Conservation (phyloP, 2,329 filamentous ascomycete genomes). For the Sporothrix schenckii region DNA sequence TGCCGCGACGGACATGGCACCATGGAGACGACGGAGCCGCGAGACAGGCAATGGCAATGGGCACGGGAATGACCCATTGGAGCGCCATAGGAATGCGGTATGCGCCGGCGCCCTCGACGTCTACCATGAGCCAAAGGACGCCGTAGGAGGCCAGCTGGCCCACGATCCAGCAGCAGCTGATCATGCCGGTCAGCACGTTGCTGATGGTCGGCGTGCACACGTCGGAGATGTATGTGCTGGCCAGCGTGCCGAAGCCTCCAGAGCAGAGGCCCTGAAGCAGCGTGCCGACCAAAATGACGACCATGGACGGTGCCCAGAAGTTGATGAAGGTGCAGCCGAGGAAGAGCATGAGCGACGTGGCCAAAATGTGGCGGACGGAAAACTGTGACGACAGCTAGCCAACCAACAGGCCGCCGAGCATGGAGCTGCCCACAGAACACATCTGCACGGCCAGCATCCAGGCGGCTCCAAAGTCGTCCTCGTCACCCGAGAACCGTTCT, state of each 20-base stretch:
- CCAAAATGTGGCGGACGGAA: constrained; percentile 32
- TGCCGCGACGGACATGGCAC: constrained; percentile 47
- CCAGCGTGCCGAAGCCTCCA: constrained; percentile 37
- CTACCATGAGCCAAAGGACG: constrained; percentile 34
- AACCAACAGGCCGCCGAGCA: constrained; percentile 34
- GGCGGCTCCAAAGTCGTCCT: constrained; percentile 32
- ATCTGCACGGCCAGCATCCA: constrained; percentile 37
- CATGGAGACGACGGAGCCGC: constrained; percentile 37
- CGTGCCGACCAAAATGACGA: constrained; percentile 35
- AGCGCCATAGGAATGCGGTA: constrained; percentile 37
- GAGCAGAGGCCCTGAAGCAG: constrained; percentile 36
- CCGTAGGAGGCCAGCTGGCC: constrained; percentile 35
- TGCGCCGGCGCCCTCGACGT: constrained; percentile 31
- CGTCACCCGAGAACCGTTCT: constrained; percentile 38
- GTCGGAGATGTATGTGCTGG: constrained; percentile 37
- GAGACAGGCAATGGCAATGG: constrained; percentile 32
- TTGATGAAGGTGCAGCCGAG: constrained; percentile 34
- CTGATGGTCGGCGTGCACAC: constrained; percentile 35
- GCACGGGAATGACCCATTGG: constrained; percentile 36
- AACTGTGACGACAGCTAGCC: constrained; percentile 36
- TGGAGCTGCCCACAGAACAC: constrained; percentile 35
- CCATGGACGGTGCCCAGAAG: constrained; percentile 35
- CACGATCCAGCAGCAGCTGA: constrained; percentile 37
- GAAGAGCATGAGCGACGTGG: constrained; percentile 30
- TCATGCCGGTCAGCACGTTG: constrained; percentile 35